Conservation (phyloP, 306 rosid genomes). For the Vicia sativa region DNA sequence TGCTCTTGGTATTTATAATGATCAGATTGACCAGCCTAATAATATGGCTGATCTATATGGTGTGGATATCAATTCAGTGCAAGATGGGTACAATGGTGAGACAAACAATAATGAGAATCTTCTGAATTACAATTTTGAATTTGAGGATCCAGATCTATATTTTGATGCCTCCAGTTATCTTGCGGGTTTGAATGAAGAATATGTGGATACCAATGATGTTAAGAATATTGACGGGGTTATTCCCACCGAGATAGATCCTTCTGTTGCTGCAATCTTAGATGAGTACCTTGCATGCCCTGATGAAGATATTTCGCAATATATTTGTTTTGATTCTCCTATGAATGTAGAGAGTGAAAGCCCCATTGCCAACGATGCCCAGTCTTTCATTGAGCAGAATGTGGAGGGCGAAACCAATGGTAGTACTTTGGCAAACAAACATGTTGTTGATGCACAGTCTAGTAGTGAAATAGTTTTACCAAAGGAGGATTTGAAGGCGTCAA, state of each 20-base stretch:
- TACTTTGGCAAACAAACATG: slow-evolving; percentile 40
- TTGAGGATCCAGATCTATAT: slow-evolving; percentile 38
- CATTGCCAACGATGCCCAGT: slow-evolving; percentile 41
- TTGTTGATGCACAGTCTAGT: slow-evolving; percentile 41
- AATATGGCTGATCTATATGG: slow-evolving; percentile 46
- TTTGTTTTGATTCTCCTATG: slow-evolving; percentile 58
- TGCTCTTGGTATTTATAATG: slow-evolving; percentile 39
- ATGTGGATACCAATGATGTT: slow-evolving; percentile 74
- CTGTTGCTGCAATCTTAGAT: slow-evolving; percentile 55
- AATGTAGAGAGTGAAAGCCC: slow-evolving; percentile 41
- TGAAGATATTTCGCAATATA: slow-evolving; percentile 51
- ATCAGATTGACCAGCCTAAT: slow-evolving; percentile 29
- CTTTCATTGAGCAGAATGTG: slow-evolving; percentile 49
- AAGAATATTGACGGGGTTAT: slow-evolving; percentile 38
- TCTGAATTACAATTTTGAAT: slow-evolving; percentile 21
- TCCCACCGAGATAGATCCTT: slow-evolving; percentile 48
- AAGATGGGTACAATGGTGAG: slow-evolving; percentile 51
- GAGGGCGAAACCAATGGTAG: slow-evolving; percentile 45
- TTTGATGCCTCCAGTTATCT: slow-evolving; percentile 41
- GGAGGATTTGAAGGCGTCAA: slow-evolving; percentile 41
- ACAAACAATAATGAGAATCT: slow-evolving; percentile 38
- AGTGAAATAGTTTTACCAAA: slow-evolving; percentile 49
- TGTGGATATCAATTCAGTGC: slow-evolving; percentile 30
- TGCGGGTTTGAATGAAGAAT: slow-evolving; percentile 49
- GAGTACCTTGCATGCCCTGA: slow-evolving; percentile 63